Evolutionary conservation across 169 alveolate species (phyloP), one percentile per base, ranked within the genome.

Genomic region (Cryptosporidium sp.): DNA sequence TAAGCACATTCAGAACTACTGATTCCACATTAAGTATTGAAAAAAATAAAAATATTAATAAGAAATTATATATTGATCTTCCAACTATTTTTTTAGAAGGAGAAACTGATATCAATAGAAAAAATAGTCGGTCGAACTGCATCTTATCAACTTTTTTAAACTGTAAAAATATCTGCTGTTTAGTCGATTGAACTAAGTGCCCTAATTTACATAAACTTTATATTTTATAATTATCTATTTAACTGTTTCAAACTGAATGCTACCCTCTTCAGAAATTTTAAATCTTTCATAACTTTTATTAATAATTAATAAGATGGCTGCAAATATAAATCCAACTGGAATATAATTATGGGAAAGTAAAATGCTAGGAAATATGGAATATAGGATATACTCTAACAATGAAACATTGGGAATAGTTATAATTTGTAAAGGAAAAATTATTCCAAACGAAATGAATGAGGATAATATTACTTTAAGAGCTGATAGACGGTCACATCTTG

Each of bases 391-490:
- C 35, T 59, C 73, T 4, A 59, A 26, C 5, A 80, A 48, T 9
- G 89, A 80, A 31, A 80, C 45, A 8, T 59, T 50, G 2, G 65
- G 48, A 7, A 80, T 37, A 62, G 45, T 10, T 16, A 62, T 31
- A 29, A 62, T 59, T 65, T 80, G 89, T 23, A 80, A 26, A 26
- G 89, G 73, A 6, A 80, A 33, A 14, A 65, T 29, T 31, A 80
- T 12, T n/a, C 89, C 89, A 41, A 80, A 80, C 12, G 89, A 80
- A 37, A 80, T 35, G 2, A 43, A 26, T 10, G 89, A 80, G 6
- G 89, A 59, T 39, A 80, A 10, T 62, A 80, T 23, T 43, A 80
- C 21, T 33, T 62, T 23, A 21, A 80, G 35, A 18, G 75, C 67
- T 3, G 75, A n/a, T 21, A 10, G 1, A 14, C 26, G 61, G 55